Conservation (phyloP, 2,329 filamentous ascomycete genomes). For the Alternaria incomplexa region DNA sequence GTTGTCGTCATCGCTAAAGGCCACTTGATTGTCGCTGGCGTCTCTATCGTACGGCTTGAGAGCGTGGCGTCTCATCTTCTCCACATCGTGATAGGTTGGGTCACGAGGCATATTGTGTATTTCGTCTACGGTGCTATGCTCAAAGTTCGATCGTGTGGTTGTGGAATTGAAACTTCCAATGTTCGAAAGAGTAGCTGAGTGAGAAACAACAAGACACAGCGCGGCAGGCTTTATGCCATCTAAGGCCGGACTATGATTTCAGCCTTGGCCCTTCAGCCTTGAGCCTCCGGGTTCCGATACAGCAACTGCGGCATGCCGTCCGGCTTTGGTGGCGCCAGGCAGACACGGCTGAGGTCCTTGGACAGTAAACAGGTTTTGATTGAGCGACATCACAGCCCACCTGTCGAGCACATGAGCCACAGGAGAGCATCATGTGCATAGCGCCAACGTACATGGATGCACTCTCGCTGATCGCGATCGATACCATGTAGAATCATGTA, state of each 20-base stretch:
- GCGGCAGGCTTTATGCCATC: not conserved
- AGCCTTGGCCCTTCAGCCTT: not conserved
- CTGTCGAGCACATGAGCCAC: not conserved
- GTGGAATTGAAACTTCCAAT: no score
- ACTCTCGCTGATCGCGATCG: no score
- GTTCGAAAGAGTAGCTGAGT: not conserved
- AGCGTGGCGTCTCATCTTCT: not conserved
- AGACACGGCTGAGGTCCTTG: not conserved
- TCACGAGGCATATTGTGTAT: not conserved
- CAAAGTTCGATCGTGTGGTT: no score
- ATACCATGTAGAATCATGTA: not conserved
- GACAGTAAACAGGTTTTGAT: not conserved
- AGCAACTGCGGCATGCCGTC: not conserved
- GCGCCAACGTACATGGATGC: no score
- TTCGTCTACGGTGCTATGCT: no score
- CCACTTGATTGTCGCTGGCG: not conserved
- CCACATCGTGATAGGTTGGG: not conserved
- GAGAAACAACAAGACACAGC: not conserved
- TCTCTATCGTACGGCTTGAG: not conserved
- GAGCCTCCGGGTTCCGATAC: not conserved
- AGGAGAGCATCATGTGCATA: no score
- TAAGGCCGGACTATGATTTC: not conserved
- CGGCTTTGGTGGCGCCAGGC: not conserved
- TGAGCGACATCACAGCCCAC: not conserved
- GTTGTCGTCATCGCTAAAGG: not conserved